Evolutionary conservation across 805 yeast genomes (phyloP).

Genomic region (Danielozyma ontarioensis): DNA sequence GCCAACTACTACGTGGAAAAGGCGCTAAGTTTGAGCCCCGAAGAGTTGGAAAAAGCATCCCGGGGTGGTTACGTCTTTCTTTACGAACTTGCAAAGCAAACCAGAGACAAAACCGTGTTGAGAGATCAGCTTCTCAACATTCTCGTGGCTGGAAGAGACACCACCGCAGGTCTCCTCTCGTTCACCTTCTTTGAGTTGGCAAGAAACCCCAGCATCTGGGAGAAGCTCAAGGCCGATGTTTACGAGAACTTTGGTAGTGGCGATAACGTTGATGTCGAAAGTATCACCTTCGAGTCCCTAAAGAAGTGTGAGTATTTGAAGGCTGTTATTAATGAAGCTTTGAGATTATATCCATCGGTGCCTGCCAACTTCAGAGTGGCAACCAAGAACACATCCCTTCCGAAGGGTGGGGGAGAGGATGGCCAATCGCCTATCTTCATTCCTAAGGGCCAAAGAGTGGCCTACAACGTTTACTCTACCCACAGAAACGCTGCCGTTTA

Average conservation of each 20-base stretch:
- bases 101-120: conserved; percentile 41
- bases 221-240: conserved; percentile 34
- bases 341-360: conserved; percentile 49
- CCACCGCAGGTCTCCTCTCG: conserved; percentile 49
- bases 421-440: conserved; percentile 32
- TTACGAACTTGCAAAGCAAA: conserved; percentile 43
- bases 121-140: conserved; percentile 49
- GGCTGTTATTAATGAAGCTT: conserved; percentile 42
- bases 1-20: conserved; percentile 35
- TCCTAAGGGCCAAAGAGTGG: conserved; percentile 38
- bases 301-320: conserved; percentile 45
- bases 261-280: conserved; percentile 27
- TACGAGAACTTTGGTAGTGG: conserved; percentile 27
- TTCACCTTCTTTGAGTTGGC: conserved; percentile 42
- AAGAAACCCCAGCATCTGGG: conserved; percentile 34
- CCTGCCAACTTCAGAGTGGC: conserved; percentile 46
- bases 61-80: conserved; percentile 42
- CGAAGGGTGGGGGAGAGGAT: conserved; percentile 47
- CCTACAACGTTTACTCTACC: conserved; percentile 22
- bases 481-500: conserved; percentile 13
- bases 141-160: conserved; percentile 51
- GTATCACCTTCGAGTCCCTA: conserved; percentile 43
- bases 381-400: conserved; percentile 41
- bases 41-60: conserved; percentile 25
- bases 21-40: conserved; percentile 28